A percentile compares a stretch with the other conserved stretches of the same genome.
Conservation (phyloP, 768 basidiomycete genomes). For the Artomyces pyxidatus region DNA sequence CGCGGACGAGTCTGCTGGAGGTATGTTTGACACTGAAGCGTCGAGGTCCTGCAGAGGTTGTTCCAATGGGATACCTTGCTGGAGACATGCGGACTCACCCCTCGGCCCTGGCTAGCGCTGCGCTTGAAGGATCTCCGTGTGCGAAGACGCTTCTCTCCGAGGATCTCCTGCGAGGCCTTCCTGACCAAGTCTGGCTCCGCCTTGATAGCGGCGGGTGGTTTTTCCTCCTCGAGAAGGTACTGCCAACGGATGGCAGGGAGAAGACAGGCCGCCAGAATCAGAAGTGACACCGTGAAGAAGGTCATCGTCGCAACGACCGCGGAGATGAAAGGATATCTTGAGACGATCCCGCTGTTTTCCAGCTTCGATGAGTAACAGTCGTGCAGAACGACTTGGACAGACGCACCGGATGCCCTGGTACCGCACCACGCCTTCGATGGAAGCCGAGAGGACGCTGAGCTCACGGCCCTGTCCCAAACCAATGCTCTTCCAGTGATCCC, state of each 20-base stretch:
- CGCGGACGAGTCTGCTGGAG: slow-evolving; percentile 1
- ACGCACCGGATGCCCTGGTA: slow-evolving; percentile 65
- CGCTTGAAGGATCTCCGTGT: slow-evolving; percentile 12
- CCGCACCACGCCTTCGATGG: slow-evolving; percentile 50
- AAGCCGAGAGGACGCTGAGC: slow-evolving; percentile 56
- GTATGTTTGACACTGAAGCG: background rate
- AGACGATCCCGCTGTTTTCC: slow-evolving; percentile 51
- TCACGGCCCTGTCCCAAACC: slow-evolving; percentile 69
- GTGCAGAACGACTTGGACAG: background rate
- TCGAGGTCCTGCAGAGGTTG: slow-evolving; percentile 9
- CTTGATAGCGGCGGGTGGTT: background rate
- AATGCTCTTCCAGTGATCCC: slow-evolving; percentile 62
- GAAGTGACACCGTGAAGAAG: slow-evolving; percentile 29
- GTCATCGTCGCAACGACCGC: slow-evolving; percentile 32
- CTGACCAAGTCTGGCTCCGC: background rate
- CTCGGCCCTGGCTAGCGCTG: slow-evolving; percentile 10
- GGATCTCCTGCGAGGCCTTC: slow-evolving; percentile 1
- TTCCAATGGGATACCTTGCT: background rate
- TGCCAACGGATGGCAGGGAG: slow-evolving; percentile 25
- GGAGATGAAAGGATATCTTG: slow-evolving; percentile 57
- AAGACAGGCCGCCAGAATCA: slow-evolving; percentile 24
- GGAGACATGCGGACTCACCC: no score
- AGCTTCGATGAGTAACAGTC: background rate
- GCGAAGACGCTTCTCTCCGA: slow-evolving; percentile 6
- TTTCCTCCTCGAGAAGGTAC: background rate